These are phyloP conservation scores for Nicotiana undulata DNA, from an alignment of 257 asterid genomes.

Conservation along the genomic window DNA sequence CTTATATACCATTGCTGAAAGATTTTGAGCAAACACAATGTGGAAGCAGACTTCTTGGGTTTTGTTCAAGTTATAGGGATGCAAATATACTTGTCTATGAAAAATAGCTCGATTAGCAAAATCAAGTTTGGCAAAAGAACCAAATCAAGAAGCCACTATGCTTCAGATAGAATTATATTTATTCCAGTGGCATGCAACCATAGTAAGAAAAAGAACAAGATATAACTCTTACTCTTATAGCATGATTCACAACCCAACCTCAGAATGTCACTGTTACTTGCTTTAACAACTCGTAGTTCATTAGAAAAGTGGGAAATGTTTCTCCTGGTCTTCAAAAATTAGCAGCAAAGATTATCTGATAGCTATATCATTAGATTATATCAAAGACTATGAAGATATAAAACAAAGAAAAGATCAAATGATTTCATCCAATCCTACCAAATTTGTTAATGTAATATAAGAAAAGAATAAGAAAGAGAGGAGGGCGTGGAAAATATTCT, in stretches of 20 bases:
- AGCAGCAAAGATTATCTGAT: not conserved
- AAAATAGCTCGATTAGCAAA: conserved; percentile 94
- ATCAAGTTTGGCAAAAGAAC: conserved; percentile 74
- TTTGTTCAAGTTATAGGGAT: too few relatives aligned
- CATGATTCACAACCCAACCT: not conserved
- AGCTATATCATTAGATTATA: not conserved
- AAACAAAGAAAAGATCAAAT: not conserved
- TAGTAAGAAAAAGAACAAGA: not conserved
- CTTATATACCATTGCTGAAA: too few relatives aligned
- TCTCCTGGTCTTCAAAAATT: not conserved
- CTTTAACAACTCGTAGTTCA: not conserved
- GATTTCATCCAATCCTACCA: not conserved
- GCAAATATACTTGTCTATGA: conserved; percentile 62
- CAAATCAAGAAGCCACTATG: conserved; percentile 76
- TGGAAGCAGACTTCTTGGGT: too few relatives aligned
- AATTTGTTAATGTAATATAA: not conserved
- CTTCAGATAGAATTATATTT: conserved; percentile 71
- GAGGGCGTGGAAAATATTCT: too few relatives aligned
- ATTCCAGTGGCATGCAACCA: conserved; percentile 20
- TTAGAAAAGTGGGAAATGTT: not conserved
- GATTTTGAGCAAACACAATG: too few relatives aligned
- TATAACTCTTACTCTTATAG: too few relatives aligned
- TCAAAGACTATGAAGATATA: not conserved
- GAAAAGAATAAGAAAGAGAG: too few relatives aligned
- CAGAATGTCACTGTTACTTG: not conserved